Conservation (phyloP, 2,329 filamentous ascomycete genomes). For the Verticillium nubilum region DNA sequence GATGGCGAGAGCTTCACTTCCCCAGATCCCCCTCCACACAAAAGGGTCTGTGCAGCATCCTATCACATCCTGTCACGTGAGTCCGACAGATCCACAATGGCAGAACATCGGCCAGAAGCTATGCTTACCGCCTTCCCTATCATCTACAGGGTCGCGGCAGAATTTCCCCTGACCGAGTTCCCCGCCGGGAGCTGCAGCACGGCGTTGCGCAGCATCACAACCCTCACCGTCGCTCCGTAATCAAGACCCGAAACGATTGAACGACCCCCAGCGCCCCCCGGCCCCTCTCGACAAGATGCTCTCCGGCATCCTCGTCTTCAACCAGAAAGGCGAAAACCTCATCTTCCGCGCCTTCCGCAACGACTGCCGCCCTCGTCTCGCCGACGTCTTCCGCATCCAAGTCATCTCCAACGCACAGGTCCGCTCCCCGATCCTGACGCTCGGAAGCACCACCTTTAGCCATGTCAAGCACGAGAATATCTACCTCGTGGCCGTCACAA, state of each 20-base stretch:
- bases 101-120: not conserved
- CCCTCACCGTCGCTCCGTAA: not conserved
- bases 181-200: slow-evolving; percentile 3
- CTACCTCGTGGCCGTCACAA: slow-evolving; percentile 94
- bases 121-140: slow-evolving; percentile 5
- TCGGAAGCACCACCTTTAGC: slow-evolving; percentile 97
- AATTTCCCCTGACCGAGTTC: slow-evolving; percentile 9
- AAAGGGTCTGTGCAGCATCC: not conserved
- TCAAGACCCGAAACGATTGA: not conserved
- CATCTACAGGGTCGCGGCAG: slow-evolving; percentile 4
- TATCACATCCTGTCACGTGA: not conserved
- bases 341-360: slow-evolving; percentile 99
- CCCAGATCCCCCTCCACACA: not conserved
- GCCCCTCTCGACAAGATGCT: slow-evolving; percentile 59
- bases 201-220: not conserved
- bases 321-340: slow-evolving; percentile 99
- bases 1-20: not conserved
- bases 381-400: slow-evolving; percentile 98
- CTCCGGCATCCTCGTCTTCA: slow-evolving; percentile 96
- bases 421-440: slow-evolving; percentile 91
- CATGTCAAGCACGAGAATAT: slow-evolving; percentile 99
- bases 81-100: not conserved
- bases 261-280: not conserved
- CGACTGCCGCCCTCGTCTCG: slow-evolving; percentile 93
- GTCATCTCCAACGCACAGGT: slow-evolving; percentile 98